A percentile compares a stretch with the other conserved stretches of the same genome.
These are phyloP conservation scores for Paramecium caudatum DNA, from an alignment of 73 alveolate species.

Conservation along the genomic window DNA sequence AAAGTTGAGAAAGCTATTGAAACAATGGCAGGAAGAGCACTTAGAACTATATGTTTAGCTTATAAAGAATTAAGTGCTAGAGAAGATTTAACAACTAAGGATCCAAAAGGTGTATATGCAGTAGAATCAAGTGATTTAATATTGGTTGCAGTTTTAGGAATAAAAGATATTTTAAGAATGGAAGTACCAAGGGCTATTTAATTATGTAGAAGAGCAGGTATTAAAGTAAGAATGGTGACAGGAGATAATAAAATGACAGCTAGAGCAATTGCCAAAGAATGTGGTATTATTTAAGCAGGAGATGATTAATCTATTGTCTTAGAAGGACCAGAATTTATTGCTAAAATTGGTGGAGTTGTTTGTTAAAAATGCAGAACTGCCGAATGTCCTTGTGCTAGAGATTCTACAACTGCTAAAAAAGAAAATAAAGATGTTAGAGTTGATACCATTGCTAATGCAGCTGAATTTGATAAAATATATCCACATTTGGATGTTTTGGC, in stretches of 20 bases:
- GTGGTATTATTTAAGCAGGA: conserved; percentile 77
- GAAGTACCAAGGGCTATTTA: conserved; percentile 81
- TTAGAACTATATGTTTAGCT: conserved; percentile 83
- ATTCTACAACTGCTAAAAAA: conserved; percentile 61
- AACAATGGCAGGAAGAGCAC: conserved; percentile 83
- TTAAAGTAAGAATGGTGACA: conserved; percentile 94
- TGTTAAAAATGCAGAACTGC: conserved; percentile 84
- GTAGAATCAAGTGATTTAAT: conserved; percentile 82
- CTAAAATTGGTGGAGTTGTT: conserved; percentile 87
- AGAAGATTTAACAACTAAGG: conserved; percentile 79
- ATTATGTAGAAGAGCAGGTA: conserved; percentile 84
- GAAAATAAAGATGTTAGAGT: conserved; percentile 74
- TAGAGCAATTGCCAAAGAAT: conserved; percentile 93
- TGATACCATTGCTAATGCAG: conserved; percentile 72
- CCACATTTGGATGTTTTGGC: conserved; percentile 92
- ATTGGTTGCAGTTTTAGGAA: conserved; percentile 87
- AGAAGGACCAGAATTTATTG: conserved; percentile 86
- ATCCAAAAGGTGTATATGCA: conserved; percentile 77
- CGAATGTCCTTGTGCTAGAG: conserved; percentile 78
- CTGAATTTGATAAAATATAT: conserved; percentile 72
- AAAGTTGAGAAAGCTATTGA: conserved; percentile 82
- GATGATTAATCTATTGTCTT: conserved; percentile 70
- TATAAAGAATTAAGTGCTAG: conserved; percentile 77
- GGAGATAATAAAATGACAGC: conserved; percentile 95
- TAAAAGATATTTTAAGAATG: conserved; percentile 84